Percentiles rank a stretch among this genome's conserved stretches.
Evolutionary conservation across 768 basidiomycete species (phyloP).

Genomic region (Tubosaeta brunneosetosa): DNA sequence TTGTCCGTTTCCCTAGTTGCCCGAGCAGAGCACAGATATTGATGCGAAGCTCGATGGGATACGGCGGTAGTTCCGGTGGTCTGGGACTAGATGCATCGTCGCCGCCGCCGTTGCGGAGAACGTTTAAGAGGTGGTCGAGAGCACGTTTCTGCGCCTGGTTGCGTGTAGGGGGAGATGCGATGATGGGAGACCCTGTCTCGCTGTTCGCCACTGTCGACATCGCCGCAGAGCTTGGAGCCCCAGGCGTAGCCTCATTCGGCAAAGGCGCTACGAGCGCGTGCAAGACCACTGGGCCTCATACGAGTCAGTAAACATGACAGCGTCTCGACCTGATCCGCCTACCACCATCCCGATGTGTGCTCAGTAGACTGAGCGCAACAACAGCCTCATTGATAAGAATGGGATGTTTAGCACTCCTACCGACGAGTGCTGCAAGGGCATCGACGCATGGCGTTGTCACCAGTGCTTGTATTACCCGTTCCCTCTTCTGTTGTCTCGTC

Average conservation of each 20-base stretch:
- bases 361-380: constrained; percentile 75
- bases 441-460: constrained; percentile 51
- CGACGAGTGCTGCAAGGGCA: constrained; percentile 66
- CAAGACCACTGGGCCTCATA: constrained; percentile 57
- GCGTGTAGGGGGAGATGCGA: constrained; percentile 38
- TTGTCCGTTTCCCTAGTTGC: constrained; percentile 53
- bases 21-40: constrained; percentile 73
- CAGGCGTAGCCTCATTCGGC: constrained; percentile 36
- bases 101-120: constrained; percentile 45
- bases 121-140: constrained; percentile 62
- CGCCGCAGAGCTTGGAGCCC: constrained; percentile 29
- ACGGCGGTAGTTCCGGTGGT: constrained; percentile 33
- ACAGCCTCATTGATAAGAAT: constrained; percentile 87
- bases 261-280: constrained; percentile 53
- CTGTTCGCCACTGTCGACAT: constrained; percentile 39
- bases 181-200: constrained; percentile 46
- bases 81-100: constrained; percentile 40
- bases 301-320: constrained; percentile 2
- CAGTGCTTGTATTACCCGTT: constrained; percentile 49
- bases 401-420: constrained; percentile 74
- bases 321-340: constrained; percentile 19
- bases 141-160: constrained; percentile 48
- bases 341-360: constrained; percentile 64
- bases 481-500: constrained; percentile 45
- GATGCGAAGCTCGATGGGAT: constrained; percentile 70